Evolutionary conservation across 805 yeast species (phyloP), one percentile per base, ranked within the genome.

Genomic region (Pichia eremophila): DNA sequence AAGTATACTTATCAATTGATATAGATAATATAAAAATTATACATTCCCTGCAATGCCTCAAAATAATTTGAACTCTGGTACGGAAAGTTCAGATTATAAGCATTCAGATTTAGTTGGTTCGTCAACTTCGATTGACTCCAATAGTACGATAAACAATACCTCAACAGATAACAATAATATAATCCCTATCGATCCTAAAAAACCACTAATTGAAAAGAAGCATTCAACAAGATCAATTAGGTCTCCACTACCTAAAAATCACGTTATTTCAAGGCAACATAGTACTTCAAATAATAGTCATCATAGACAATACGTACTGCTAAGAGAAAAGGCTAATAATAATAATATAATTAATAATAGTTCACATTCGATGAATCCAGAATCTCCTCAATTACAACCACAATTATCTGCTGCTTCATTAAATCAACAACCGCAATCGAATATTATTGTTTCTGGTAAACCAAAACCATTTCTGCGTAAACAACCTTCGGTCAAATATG

Each of bases 401-500:
- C 41, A 54, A 55, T 8, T 49, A 53, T 32, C 45, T 47, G 7
- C 44, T 32, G 14, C 36, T 55, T 7, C 51, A 55, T 1, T 51
- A 46, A 10, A 36, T 50, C 57, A 50, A 27, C 40, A 55, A 10
- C 47, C 38, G 29, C 39, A 43, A 17, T 19, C 51, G 28, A 42
- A 37, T n/a, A n/a, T 35, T 29, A 19, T 29, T 17, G 9, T 19
- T 6, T 35, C 44, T 1, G 40, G 40, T 6, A 58, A 54, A 40
- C 57, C 61, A 2, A 54, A 43, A 40, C 63, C 63, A 8, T 55
- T 36, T 25, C 43, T 61, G 1, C 54, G 56, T 41, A 63, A 62
- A 41, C 59, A 60, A 25, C 56, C 66, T 3, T 57, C 63, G 5
- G 47, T 64, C 2, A 62, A 60, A 46, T 67, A 66, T 47, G 69